Conservation (phyloP, 305 asterid species). For the Fraxinus paxiana region DNA sequence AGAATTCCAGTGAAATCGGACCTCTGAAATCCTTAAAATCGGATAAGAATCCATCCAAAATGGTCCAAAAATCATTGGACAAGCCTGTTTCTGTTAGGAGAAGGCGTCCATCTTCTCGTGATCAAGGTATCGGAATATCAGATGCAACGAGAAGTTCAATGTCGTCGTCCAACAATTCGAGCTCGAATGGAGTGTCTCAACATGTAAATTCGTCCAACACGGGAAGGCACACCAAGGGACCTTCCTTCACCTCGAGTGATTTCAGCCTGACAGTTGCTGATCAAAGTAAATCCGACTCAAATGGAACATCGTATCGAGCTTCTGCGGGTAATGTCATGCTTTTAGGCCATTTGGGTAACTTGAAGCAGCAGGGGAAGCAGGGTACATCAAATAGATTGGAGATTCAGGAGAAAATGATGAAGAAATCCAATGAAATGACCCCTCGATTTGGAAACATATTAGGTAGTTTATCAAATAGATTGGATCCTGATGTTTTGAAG, state of each 20-base stretch:
- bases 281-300: constrained; percentile 19
- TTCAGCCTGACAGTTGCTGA: constrained; percentile 25
- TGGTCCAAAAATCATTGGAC: neutral
- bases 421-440: constrained; percentile 25
- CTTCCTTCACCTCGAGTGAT: constrained; percentile 36
- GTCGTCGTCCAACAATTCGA: constrained; percentile 27
- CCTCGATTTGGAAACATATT: constrained; percentile 27
- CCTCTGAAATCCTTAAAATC: constrained; percentile 12
- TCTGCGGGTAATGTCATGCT: constrained; percentile 46
- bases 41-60: constrained; percentile 17
- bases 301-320: constrained; percentile 24
- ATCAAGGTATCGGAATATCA: constrained; percentile 10
- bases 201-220: constrained; percentile 29
- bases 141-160: constrained; percentile 28
- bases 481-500: constrained; percentile 45
- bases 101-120: constrained; percentile 16
- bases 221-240: constrained; percentile 26
- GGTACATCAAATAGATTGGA: neutral
- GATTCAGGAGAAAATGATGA: constrained; percentile 28
- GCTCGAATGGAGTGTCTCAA: constrained; percentile 24
- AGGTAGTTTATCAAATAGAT: constrained; percentile 10
- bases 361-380: constrained; percentile 32
- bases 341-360: constrained; percentile 40
- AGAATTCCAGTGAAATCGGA: neutral
- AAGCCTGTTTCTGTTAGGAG: constrained; percentile 15